These are phyloP conservation scores for Phytophthora citricola DNA, from an alignment of 352 stramenopile genomes.

Conservation along the genomic window DNA sequence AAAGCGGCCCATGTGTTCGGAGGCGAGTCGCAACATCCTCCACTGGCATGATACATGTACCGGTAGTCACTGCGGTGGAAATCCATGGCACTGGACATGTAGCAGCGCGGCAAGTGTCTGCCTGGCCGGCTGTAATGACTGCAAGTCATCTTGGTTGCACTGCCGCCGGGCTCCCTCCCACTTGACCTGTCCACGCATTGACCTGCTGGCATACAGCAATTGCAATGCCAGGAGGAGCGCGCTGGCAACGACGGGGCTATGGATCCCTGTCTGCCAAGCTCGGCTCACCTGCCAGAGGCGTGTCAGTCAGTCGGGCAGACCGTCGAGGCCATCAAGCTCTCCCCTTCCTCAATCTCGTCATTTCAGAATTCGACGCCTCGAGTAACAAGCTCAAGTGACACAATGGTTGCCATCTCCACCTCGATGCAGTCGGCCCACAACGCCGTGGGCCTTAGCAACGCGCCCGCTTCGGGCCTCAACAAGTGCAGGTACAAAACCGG, in stretches of 20 bases:
- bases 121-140: constrained; percentile 26
- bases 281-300: constrained; percentile 9
- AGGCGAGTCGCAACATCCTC: background rate
- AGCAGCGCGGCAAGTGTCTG: constrained; percentile 14
- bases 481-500: constrained; percentile 90
- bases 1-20: constrained; percentile 5
- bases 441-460: constrained; percentile 21
- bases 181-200: constrained; percentile 22
- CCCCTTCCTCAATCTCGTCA: constrained; percentile 13
- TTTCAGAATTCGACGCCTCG: constrained; percentile 43
- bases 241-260: constrained; percentile 22
- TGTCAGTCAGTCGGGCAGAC: constrained; percentile 33
- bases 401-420: constrained; percentile 39
- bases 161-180: constrained; percentile 12
- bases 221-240: constrained; percentile 20
- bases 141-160: constrained; percentile 8
- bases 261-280: constrained; percentile 28
- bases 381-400: constrained; percentile 22
- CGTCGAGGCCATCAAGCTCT: constrained; percentile 22
- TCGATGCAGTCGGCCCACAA: constrained; percentile 21
- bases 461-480: constrained; percentile 17
- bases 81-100: constrained; percentile 9
- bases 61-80: background rate
- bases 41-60: background rate
- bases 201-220: constrained; percentile 32